Evolutionary conservation across 1,284 basidiomycete genomes (phyloP), one percentile per base, ranked within the genome.

Genomic region (Trichosporon sp.): DNA sequence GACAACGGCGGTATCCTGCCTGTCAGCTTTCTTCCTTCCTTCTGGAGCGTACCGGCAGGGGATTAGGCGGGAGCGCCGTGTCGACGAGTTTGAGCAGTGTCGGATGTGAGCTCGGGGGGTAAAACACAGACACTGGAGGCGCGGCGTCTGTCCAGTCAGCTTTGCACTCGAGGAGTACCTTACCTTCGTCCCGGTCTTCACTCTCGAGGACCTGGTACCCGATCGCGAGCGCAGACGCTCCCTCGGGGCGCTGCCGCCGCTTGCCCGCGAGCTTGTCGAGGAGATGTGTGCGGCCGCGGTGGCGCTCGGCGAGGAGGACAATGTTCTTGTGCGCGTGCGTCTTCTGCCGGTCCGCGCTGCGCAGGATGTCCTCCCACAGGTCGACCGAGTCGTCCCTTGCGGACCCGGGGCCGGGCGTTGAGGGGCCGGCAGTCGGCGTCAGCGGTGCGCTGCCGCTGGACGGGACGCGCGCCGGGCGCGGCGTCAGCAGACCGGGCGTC

Each of bases 171-270:
- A 25, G 9, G 4, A 29, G n/a, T 18, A 74, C 83, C 88, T 73
- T 68, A 91, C 93, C 93, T 88, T 94, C 92, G 76, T 95, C 93
- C 2, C 88, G 91, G 42, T 95, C 93, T 75, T 94, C 92, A 44
- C 94, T 87, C 78, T 94, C 90, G 12, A 91, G 87, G 86, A 92
- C 93, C 75, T 94, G 90, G 77, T 94, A 96, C 35, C 92, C 92
- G 68, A 95, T 82, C 0, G 92, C 91, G 81, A 94, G 91, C 76
- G 93, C 91, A 8, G 83, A 80, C 82, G 70, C 66, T 15, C 42
- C 47, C 29, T 35, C 71, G 56, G 44, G 68, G 35, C 72, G 62
- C 62, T 60, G 56, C 31, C 56, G 31, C 29, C 66, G 60, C 65
- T 68, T 66, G 4, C 69, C 68, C 7, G 62, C 63, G 11, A 72